Evolutionary conservation across 805 yeast species (phyloP).

Genomic region (Barnettozyma vustinii): DNA sequence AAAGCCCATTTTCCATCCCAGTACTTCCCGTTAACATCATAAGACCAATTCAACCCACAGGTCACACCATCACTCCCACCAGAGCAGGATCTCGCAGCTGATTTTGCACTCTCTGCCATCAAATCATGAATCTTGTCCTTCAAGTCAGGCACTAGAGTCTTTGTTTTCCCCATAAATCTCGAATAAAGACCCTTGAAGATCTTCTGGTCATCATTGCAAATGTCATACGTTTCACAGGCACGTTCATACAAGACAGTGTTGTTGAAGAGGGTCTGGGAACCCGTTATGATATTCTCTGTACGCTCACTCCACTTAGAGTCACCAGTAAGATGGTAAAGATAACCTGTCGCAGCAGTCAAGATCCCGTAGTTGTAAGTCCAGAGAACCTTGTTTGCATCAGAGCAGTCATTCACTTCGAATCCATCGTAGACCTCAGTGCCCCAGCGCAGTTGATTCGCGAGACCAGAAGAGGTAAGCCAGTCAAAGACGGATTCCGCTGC

Average conservation of each 20-base stretch:
- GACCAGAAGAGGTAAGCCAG: conserved; percentile 49
- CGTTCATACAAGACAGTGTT: conserved; percentile 66
- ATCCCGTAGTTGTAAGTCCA: conserved; percentile 88
- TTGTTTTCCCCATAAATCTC: conserved; percentile 68
- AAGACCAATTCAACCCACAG: conserved; percentile 81
- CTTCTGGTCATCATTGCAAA: conserved; percentile 81
- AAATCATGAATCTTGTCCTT: conserved; percentile 28
- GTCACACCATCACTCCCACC: conserved; percentile 86
- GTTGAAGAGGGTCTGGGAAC: conserved; percentile 32
- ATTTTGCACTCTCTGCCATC: conserved; percentile 49
- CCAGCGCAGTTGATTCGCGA: conserved; percentile 32
- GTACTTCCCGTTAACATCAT: conserved; percentile 28
- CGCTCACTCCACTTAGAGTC: conserved; percentile 50
- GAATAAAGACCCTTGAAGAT: conserved; percentile 82
- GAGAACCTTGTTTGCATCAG: conserved; percentile 46
- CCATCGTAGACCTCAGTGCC: conserved; percentile 64
- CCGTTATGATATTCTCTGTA: conserved; percentile 15
- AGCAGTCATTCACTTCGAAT: conserved; percentile 57
- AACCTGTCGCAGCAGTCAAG: conserved; percentile 68
- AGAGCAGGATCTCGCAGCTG: conserved; percentile 77
- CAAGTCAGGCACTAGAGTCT: conserved; percentile 58
- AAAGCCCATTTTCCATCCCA: conserved; percentile 78
- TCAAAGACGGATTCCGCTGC: conserved; percentile 51
- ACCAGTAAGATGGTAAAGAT: conserved; percentile 59
- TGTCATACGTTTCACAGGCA: conserved; percentile 64